Percentiles rank a stretch among this genome's conserved stretches.
phyloP scores from a whole-genome alignment of 169 alveolate genomes.

The Cyclospora cayetanensis region DNA sequence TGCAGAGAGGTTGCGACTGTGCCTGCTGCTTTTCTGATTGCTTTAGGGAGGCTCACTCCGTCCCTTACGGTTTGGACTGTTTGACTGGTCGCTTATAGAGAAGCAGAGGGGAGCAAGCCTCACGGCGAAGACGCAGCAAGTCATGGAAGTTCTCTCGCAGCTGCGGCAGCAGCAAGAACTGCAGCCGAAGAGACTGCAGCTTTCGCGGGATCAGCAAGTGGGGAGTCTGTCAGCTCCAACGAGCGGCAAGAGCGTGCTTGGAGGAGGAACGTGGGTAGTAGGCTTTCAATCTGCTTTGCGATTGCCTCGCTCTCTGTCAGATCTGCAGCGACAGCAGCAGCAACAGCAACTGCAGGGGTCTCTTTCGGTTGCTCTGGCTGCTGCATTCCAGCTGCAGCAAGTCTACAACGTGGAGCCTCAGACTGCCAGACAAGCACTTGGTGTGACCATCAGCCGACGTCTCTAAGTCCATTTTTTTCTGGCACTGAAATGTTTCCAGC shows the following conservation, averaged over 20 bases:
- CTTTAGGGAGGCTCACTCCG: neutral
- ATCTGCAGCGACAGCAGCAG: conserved; percentile 15
- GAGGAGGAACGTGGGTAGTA: neutral
- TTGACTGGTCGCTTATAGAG: neutral
- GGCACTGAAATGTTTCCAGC: neutral
- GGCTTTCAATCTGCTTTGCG: neutral
- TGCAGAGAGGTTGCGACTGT: neutral
- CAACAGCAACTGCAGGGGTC: conserved; percentile 11
- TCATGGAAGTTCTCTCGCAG: neutral
- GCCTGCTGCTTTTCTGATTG: neutral
- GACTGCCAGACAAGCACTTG: neutral
- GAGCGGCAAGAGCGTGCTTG: neutral
- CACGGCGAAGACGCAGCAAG: neutral
- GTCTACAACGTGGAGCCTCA: neutral
- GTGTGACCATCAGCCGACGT: neutral
- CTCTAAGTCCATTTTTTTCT: neutral
- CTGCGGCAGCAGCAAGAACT: neutral
- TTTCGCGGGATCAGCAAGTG: neutral
- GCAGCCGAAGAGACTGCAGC: neutral
- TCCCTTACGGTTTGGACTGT: neutral
- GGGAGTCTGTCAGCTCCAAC: no score
- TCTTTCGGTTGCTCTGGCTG: neutral
- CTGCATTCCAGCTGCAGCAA: neutral
- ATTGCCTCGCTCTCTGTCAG: neutral
- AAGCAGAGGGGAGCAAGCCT: neutral